phyloP scores from a whole-genome alignment of 2,329 filamentous ascomycete species.

The Hysterium pulicare region DNA sequence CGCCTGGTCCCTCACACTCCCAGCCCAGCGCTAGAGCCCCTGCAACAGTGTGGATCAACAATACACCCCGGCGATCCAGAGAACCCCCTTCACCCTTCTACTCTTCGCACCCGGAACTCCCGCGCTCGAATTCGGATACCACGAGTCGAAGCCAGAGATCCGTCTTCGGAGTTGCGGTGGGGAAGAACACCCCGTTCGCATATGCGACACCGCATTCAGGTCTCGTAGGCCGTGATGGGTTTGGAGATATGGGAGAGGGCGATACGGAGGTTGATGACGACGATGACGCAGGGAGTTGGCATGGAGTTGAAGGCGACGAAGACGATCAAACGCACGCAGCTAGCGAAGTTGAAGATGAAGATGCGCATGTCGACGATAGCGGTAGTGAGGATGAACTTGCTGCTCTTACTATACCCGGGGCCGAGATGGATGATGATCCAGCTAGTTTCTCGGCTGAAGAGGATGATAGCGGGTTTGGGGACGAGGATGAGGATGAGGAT shows the following conservation, averaged over 20 bases:
- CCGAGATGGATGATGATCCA: conserved; percentile 32
- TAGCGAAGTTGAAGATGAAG: conserved; percentile 24
- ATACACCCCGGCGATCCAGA: conserved; percentile 44
- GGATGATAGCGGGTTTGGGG: conserved; percentile 33
- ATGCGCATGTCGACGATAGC: conserved; percentile 11
- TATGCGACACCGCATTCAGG: conserved; percentile 71
- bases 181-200: conserved; percentile 56
- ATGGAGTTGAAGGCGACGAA: conserved; percentile 8
- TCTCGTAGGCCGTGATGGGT: conserved; percentile 22
- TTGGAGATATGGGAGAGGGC: conserved; percentile 21
- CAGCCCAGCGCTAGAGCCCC: conserved; percentile 14
- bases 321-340: too few relatives aligned
- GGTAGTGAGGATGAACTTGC: conserved; percentile 8
- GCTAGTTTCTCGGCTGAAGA: conserved; percentile 30
- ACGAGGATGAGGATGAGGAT: conserved; percentile 20
- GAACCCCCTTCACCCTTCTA: conserved; percentile 43
- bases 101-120: conserved; percentile 26
- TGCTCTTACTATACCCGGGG: conserved; percentile 13
- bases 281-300: conserved; percentile 26
- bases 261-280: conserved; percentile 35
- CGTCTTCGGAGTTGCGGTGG: conserved; percentile 26
- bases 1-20: conserved; percentile 11
- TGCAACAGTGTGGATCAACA: conserved; percentile 28
- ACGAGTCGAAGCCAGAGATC: conserved; percentile 45
- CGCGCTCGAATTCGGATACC: conserved; percentile 29